Evolutionary conservation across 495 filamentous ascomycete genomes (phyloP).

Genomic region (Hypoxylon fragiforme): DNA sequence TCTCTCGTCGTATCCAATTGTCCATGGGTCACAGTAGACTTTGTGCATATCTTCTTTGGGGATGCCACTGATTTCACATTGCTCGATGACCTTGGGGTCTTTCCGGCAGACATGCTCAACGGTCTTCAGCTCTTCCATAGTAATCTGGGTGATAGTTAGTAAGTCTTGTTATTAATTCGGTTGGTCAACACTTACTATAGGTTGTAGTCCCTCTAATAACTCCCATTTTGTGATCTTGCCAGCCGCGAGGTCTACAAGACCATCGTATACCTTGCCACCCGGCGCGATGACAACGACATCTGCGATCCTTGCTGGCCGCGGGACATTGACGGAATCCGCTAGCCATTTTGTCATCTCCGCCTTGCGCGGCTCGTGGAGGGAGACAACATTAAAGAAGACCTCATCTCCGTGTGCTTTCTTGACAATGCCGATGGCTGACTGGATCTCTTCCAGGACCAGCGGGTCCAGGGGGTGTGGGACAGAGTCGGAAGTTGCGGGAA

Average conservation of each 20-base stretch:
- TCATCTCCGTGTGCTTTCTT: slow-evolving; percentile 70
- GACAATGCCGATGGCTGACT: slow-evolving; percentile 68
- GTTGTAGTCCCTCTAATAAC: slow-evolving; percentile 77
- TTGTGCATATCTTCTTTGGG: slow-evolving; percentile 85
- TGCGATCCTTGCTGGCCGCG: slow-evolving; percentile 72
- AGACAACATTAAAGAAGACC: slow-evolving; percentile 86
- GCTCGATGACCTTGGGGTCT: slow-evolving; percentile 89
- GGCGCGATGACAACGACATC: slow-evolving; percentile 86
- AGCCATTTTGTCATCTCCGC: slow-evolving; percentile 85
- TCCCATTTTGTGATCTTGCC: slow-evolving; percentile 77
- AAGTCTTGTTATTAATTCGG: background rate
- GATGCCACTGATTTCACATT: slow-evolving; percentile 87
- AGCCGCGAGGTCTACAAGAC: slow-evolving; percentile 74
- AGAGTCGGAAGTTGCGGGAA: slow-evolving; percentile 18
- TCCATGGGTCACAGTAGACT: slow-evolving; percentile 90
- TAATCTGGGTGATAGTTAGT: slow-evolving; percentile 61
- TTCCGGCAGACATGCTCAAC: slow-evolving; percentile 82
- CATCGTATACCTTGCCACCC: slow-evolving; percentile 82
- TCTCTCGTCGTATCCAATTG: slow-evolving; percentile 92
- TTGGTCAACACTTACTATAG: slow-evolving; percentile 58
- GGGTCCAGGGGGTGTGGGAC: slow-evolving; percentile 80
- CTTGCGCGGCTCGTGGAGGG: slow-evolving; percentile 87
- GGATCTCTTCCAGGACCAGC: slow-evolving; percentile 76
- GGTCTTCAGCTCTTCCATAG: slow-evolving; percentile 89
- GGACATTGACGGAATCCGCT: slow-evolving; percentile 59